Base-by-base conservation (phyloP, 495 filamentous ascomycete species). In the Halenospora varia region DNA sequence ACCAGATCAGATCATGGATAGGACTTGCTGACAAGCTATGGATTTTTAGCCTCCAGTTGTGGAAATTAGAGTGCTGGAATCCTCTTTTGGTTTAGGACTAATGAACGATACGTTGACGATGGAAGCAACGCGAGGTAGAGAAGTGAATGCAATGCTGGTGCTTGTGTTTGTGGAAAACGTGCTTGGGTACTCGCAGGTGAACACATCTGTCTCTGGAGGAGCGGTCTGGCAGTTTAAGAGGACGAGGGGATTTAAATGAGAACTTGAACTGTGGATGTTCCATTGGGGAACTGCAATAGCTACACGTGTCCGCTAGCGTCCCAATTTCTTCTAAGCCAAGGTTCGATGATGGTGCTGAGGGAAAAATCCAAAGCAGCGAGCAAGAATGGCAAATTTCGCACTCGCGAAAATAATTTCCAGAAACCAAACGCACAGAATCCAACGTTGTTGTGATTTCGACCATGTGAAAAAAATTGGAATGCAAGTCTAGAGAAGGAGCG, bases 221-320 rank as follows among this genome's bases (percentile, higher is more conserved):
- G 20, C 29, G 39, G 61, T 63, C 10, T 63, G 61, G 61, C 55
- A 63, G 20, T 63, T 63, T 20, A 63, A 56, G 41, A 51, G 61
- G 19, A 59, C 51, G 10, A 59, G 41, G 24, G 51, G 44, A 15
- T 63, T 63, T 22, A 59, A 51, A 46, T 63, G 13, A 13, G 13
- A 35, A 35, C n/a, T n/a, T n/a, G n/a, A n/a, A n/a, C n/a, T n/a
- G n/a, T n/a, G n/a, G n/a, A n/a, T n/a, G n/a, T n/a, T n/a, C n/a
- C n/a, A n/a, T n/a, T n/a, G n/a, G n/a, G n/a, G n/a, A n/a, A n/a
- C n/a, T n/a, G n/a, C n/a, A n/a, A n/a, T n/a, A n/a, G n/a, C n/a
- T n/a, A n/a, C n/a, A n/a, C n/a, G n/a, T n/a, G n/a, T n/a, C n/a
- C n/a, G n/a, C n/a, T n/a, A n/a, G n/a, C n/a, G n/a, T n/a, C n/a